phyloP scores from a whole-genome alignment of 2,329 filamentous ascomycete species.

The Ceratocystis lukuohia region DNA sequence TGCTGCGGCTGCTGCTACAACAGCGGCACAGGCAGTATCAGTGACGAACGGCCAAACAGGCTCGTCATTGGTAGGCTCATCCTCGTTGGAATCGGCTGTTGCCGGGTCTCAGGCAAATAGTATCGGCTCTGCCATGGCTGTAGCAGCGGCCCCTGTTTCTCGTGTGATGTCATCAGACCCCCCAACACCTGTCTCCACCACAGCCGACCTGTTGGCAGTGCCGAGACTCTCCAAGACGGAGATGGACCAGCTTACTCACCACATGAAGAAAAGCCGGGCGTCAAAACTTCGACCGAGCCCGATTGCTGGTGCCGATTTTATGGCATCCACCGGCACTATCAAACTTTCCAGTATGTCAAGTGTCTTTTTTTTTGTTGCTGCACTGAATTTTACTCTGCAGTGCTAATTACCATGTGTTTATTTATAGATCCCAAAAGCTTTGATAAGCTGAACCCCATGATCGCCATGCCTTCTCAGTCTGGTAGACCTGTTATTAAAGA shows the following conservation, averaged over 20 bases:
- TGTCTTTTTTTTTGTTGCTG: conserved; percentile 3
- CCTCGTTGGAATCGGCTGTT: background rate
- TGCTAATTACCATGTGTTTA: background rate
- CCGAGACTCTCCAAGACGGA: conserved; percentile 22
- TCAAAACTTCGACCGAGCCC: conserved; percentile 30
- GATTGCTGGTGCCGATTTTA: conserved; percentile 29
- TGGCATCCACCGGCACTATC: conserved; percentile 29
- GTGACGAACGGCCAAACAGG: background rate
- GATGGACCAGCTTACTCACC: conserved; percentile 27
- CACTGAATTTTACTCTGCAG: background rate
- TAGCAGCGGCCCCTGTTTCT: conserved; percentile 19
- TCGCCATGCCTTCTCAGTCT: conserved; percentile 31
- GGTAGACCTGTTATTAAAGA: conserved; percentile 30
- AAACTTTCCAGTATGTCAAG: conserved; percentile 28
- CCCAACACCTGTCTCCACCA: conserved; percentile 16
- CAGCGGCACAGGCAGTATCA: background rate
- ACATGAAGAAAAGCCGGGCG: conserved; percentile 29
- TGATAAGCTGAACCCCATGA: conserved; percentile 33
- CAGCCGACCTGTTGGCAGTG: conserved; percentile 26
- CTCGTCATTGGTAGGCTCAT: background rate
- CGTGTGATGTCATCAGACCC: background rate
- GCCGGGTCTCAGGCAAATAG: background rate
- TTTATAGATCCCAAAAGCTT: conserved; percentile 31
- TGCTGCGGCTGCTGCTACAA: background rate
- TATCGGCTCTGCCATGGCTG: background rate